phyloP scores from a whole-genome alignment of 208 protist species.

The Trypanosoma congolense region DNA sequence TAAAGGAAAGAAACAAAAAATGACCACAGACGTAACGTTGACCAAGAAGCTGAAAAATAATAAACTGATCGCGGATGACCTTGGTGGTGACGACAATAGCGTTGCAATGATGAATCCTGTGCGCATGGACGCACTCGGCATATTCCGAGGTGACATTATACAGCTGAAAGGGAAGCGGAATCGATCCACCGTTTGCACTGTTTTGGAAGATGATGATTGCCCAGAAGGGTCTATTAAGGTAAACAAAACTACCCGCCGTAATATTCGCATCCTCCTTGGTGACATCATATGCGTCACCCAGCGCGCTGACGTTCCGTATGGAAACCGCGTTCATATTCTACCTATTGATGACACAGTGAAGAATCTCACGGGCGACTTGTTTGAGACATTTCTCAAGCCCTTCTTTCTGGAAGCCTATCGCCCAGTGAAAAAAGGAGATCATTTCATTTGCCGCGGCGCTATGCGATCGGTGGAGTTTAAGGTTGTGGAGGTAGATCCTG shows the following conservation, averaged over 20 bases:
- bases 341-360: conserved; percentile 99
- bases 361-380: conserved; percentile 98
- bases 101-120: conserved; percentile 92
- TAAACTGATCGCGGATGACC: conserved; percentile 97
- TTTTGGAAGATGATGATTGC: conserved; percentile 92
- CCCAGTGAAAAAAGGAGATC: conserved; percentile 98
- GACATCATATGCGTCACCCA: conserved; percentile 96
- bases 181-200: conserved; percentile 96
- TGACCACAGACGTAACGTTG: conserved; percentile 5
- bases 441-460: conserved; percentile 95
- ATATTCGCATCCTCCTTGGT: conserved; percentile 97
- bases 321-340: conserved; percentile 98
- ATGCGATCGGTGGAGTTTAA: conserved; percentile 99
- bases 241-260: conserved; percentile 98
- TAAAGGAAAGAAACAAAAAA: conserved; percentile 2
- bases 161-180: conserved; percentile 98
- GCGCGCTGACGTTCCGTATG: conserved; percentile 97
- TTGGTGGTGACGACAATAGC: conserved; percentile 97
- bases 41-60: conserved; percentile 78
- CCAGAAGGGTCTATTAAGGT: conserved; percentile 97
- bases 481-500: conserved; percentile 99
- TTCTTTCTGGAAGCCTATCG: conserved; percentile 99
- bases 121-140: conserved; percentile 96
- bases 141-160: conserved; percentile 98
- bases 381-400: conserved; percentile 99